These are phyloP conservation scores for Digitaria exilis DNA, from an alignment of 202 grass and related monocot genomes.

Conservation along the genomic window DNA sequence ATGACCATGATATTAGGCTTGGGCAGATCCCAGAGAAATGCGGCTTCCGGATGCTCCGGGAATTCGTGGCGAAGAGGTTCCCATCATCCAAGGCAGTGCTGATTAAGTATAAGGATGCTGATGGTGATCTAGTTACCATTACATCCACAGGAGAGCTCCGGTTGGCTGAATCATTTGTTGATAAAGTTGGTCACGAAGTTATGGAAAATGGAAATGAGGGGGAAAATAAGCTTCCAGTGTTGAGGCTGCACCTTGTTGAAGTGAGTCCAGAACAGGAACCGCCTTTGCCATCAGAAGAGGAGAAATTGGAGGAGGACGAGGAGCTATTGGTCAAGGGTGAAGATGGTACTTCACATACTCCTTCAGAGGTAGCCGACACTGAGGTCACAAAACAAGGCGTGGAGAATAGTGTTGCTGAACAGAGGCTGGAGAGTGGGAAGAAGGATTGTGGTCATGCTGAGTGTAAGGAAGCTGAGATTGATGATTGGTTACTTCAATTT, in stretches of 20 bases:
- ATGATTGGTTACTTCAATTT: slow-evolving; percentile 96
- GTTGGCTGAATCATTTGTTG: slow-evolving; percentile 66
- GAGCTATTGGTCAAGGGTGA: slow-evolving; percentile 50
- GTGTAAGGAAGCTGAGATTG: slow-evolving; percentile 96
- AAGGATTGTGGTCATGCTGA: slow-evolving; percentile 85
- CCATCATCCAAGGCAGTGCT: slow-evolving; percentile 91
- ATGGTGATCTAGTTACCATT: slow-evolving; percentile 93
- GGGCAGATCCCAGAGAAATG: slow-evolving; percentile 78
- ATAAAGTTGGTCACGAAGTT: slow-evolving; percentile 23
- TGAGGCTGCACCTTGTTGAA: slow-evolving; percentile 89
- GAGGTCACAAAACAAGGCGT: slow-evolving; percentile 44
- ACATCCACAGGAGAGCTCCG: slow-evolving; percentile 73
- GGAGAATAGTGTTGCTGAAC: slow-evolving; percentile 48
- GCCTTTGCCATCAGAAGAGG: slow-evolving; percentile 57
- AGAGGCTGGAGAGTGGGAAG: slow-evolving; percentile 28
- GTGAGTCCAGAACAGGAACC: slow-evolving; percentile 86
- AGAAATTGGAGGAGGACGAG: slow-evolving; percentile 55
- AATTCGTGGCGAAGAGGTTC: slow-evolving; percentile 70
- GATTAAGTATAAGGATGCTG: slow-evolving; percentile 91
- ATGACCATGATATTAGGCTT: slow-evolving; percentile 94
- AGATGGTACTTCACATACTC: slow-evolving; percentile 40
- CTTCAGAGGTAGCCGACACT: slow-evolving; percentile 35
- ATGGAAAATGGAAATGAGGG: slow-evolving; percentile 34
- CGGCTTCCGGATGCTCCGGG: slow-evolving; percentile 57
- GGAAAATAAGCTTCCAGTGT: slow-evolving; percentile 47